Evolutionary conservation across 106 monocot species (phyloP).

Genomic region (Gastrodia elata): DNA sequence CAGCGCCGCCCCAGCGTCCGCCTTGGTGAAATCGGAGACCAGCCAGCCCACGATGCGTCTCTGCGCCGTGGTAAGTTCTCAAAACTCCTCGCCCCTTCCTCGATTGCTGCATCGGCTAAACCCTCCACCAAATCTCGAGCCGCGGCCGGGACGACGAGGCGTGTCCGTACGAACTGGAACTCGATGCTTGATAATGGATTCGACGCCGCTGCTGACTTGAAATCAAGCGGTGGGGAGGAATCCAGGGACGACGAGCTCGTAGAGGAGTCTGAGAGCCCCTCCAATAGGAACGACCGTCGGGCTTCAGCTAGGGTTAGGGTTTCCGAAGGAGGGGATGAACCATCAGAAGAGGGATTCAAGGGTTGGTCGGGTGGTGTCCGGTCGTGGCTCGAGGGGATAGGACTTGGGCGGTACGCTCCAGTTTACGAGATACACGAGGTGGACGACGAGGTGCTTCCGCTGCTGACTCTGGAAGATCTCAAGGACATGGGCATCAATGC

Average conservation of each 20-base stretch:
- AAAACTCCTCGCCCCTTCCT: slow-evolving; percentile 1
- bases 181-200: slow-evolving; percentile 1
- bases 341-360: slow-evolving; percentile 13
- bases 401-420: slow-evolving; percentile 55
- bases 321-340: slow-evolving; percentile 16
- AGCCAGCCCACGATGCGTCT: slow-evolving; percentile 20
- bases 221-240: slow-evolving; percentile 2
- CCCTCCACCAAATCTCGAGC: slow-evolving; percentile 6
- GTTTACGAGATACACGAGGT: slow-evolving; percentile 93
- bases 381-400: slow-evolving; percentile 44
- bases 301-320: slow-evolving; percentile 22
- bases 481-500: slow-evolving; percentile 95
- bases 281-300: slow-evolving; percentile 10
- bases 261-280: slow-evolving; percentile 10
- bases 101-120: neutral
- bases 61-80: slow-evolving; percentile 12
- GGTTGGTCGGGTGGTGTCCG: slow-evolving; percentile 23
- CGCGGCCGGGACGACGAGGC: neutral
- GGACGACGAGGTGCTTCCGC: slow-evolving; percentile 75
- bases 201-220: neutral
- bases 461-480: slow-evolving; percentile 77
- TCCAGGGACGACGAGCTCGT: slow-evolving; percentile 6
- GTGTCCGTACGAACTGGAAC: slow-evolving; percentile 10
- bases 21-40: slow-evolving; percentile 61
- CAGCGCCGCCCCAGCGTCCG: slow-evolving; percentile 86